Base-by-base conservation (phyloP, 345 rosid genomes). In the Citrus sp. region DNA sequence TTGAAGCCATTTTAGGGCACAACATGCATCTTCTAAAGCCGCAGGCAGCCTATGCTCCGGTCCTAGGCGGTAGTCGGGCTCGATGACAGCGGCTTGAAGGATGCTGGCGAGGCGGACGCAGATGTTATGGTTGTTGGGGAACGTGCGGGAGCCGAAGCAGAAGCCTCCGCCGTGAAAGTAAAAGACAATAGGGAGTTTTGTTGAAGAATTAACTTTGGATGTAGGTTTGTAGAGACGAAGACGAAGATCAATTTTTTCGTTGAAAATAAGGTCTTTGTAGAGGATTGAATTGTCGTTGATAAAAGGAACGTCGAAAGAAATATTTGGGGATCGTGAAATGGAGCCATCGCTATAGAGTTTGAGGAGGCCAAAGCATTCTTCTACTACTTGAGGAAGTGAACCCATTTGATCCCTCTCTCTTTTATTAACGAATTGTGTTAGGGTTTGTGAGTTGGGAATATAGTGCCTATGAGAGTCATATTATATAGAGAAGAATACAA, bases 1-100 rank as follows among this genome's bases (percentile, higher is more conserved):
- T 27, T 73, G 82, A 2, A 86, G 76, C 86, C 89, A 85, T 67
- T 72, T 40, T 67, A 85, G 22, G 54, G 80, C 82, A 14, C 72
- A 25, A 4, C 59, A 24, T 7, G 83, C 88, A 70, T 88, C 89
- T 2, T 87, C 88, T 40, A 85, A 27, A 40, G 91, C 85, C 4
- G 87, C 86, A 27, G 91, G 89, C 2, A 86, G 85, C 84, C 84
- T 77, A 61, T 85, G 82, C 74, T 88, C 89, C 1, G 89, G 89
- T 3, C 86, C 87, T 42, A 88, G 81, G 25, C 88, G 85, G 73
- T 84, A 80, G 77, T 86, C 91, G 0, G 88, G 89, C 12, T 89
- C 82, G 2, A 82, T 73, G 35, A 85, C 80, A 4, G 82, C 46
- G 55, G 88, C 91, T 49, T 70, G 70, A 42, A 88, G 84, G 5